Percentiles rank a stretch among this genome's conserved stretches.
These are phyloP conservation scores for Cadophora malorum DNA, from an alignment of 2,329 filamentous ascomycete genomes.

Conservation along the genomic window DNA sequence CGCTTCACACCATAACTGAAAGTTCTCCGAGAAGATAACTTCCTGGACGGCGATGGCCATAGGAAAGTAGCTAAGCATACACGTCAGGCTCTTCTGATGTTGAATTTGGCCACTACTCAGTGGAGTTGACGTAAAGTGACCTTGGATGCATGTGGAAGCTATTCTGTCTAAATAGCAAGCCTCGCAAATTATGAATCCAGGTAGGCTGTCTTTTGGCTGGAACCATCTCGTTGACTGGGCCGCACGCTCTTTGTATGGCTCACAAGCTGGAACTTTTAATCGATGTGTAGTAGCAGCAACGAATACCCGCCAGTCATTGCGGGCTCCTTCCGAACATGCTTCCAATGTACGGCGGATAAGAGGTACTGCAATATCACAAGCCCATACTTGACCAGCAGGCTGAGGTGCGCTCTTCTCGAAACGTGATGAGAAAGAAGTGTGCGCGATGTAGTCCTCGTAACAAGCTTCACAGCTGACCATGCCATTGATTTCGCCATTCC, in stretches of 20 bases:
- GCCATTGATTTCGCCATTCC: neutral
- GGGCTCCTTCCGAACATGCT: neutral
- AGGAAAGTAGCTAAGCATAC: neutral
- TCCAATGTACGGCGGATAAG: neutral
- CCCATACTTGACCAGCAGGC: neutral
- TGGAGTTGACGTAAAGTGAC: neutral
- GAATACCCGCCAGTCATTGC: neutral
- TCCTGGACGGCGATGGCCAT: neutral
- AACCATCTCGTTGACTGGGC: neutral
- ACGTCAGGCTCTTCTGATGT: neutral
- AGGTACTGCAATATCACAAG: conserved; percentile 8
- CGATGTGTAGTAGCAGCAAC: neutral
- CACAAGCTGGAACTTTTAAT: neutral
- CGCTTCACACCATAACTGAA: neutral
- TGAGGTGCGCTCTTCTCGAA: neutral
- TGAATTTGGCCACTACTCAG: no score
- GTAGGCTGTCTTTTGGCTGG: no score
- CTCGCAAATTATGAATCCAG: neutral
- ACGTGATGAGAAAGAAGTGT: neutral
- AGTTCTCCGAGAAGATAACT: neutral
- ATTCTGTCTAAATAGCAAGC: conserved; percentile 2
- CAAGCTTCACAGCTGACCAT: neutral
- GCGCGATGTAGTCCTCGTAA: conserved; percentile 7
- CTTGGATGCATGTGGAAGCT: neutral
- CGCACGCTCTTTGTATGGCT: neutral